phyloP scores from a whole-genome alignment of 306 rosid species.

The Morella rubra region DNA sequence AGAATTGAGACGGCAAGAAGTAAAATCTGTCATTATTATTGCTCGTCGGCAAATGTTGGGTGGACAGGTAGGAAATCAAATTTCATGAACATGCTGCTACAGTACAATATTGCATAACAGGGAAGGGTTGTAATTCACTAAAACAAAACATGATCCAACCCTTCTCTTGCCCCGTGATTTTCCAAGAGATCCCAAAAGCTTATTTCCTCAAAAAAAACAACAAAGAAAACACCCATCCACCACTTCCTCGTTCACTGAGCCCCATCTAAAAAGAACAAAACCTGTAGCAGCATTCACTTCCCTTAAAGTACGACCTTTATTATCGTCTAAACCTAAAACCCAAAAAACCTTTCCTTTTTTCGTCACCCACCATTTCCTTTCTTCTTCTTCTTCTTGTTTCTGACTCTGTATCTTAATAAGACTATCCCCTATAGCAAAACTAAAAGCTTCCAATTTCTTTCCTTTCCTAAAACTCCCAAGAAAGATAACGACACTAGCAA shows the following conservation, averaged over 20 bases:
- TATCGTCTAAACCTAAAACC: constrained; percentile 5
- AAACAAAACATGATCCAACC: neutral
- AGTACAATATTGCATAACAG: neutral
- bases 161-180: neutral
- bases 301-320: constrained; percentile 10
- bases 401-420: neutral
- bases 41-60: constrained; percentile 2
- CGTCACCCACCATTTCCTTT: neutral
- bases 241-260: constrained; percentile 3
- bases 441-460: constrained; percentile 17
- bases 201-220: constrained; percentile 7
- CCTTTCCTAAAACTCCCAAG: constrained; percentile 4
- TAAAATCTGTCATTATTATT: constrained; percentile 8
- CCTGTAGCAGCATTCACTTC: constrained; percentile 3
- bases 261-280: constrained; percentile 13
- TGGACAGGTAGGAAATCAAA: constrained; percentile 20
- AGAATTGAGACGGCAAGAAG: neutral
- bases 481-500: neutral
- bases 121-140: neutral
- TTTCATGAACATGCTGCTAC: neutral
- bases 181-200: neutral
- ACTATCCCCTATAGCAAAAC: constrained; percentile 18
- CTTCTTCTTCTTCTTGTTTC: neutral
- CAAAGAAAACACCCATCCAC: constrained; percentile 4
- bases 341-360: constrained; percentile 14